phyloP scores from a whole-genome alignment of 2,329 filamentous ascomycete species.

The Pseudopyrenochaeta lycopersici region DNA sequence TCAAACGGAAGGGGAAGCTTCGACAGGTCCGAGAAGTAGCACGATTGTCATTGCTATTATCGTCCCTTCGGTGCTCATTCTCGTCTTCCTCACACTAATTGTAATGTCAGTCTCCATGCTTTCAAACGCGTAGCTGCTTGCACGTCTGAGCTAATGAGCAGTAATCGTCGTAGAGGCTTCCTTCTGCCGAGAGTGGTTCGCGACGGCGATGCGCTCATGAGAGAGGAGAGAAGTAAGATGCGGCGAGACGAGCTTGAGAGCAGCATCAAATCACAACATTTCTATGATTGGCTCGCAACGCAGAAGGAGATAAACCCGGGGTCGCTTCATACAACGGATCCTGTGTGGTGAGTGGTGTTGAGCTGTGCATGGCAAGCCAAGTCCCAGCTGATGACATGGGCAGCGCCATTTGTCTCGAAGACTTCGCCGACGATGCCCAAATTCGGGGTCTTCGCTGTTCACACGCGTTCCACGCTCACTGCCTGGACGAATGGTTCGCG shows the following conservation, averaged over 20 bases:
- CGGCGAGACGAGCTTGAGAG: slow-evolving; percentile 42
- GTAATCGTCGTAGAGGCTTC: slow-evolving; percentile 31
- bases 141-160: slow-evolving; percentile 14
- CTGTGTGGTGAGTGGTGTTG: slow-evolving; percentile 33
- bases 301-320: slow-evolving; percentile 32
- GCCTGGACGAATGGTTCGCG: slow-evolving; percentile 50
- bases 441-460: slow-evolving; percentile 46
- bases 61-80: slow-evolving; percentile 41
- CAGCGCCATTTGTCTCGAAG: slow-evolving; percentile 50
- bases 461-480: slow-evolving; percentile 49
- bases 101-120: slow-evolving; percentile 32
- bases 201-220: slow-evolving; percentile 17
- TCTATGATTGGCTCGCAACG: slow-evolving; percentile 42
- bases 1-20: slow-evolving; percentile 11
- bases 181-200: slow-evolving; percentile 27
- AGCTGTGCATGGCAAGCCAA: neutral
- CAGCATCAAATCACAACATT: slow-evolving; percentile 41
- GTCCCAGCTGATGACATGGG: slow-evolving; percentile 6
- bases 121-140: neutral
- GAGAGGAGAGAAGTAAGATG: slow-evolving; percentile 35
- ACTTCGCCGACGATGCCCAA: slow-evolving; percentile 42
- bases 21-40: slow-evolving; percentile 10
- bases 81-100: slow-evolving; percentile 41
- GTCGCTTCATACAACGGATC: slow-evolving; percentile 21
- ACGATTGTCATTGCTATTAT: slow-evolving; percentile 41